Evolutionary conservation across 257 asterid genomes (phyloP), one percentile per base, ranked within the genome.

Genomic region (Schizonepeta tenuifolia): DNA sequence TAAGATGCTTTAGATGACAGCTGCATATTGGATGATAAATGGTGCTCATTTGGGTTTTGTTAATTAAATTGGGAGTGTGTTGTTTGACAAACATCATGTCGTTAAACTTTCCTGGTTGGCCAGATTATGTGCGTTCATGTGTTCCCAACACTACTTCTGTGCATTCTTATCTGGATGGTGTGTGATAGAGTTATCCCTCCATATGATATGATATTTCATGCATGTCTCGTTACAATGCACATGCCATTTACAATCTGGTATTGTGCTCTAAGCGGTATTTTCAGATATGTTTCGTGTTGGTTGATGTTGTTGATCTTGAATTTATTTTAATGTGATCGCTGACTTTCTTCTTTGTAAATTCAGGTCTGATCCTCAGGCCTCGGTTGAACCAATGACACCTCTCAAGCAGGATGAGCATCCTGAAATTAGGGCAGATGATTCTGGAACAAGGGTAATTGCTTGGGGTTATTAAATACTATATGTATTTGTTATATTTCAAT

Each of bases 361-460:
- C 82, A 94, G 99, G 76, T 89, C 81, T 51, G 96, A 89, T 75
- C 93, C 91, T 41, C 96, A 79, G 81, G 63, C 92, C 75, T 85
- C 96, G 46, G 82, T 76, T 49, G 85, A 78, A 59, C 78, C 90
- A 66, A 81, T 83, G 80, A 72, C 87, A 62, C 79, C 90, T 64
- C 77, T 81, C 78, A 86, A 84, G 81, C 89, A 73, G 79, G 92
- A 85, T 56, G 94, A 83, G 69, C 72, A 69, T 65, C 79, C 79
- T 58, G 91, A 87, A 69, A 86, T 71, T 33, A 79, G 78, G 77
- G 61, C 76, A 69, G 79, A 49, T 26, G 64, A 75, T 78, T 51
- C 74, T 3, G 91, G 72, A 61, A 74, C 62, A 83, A 70, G 64
- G 96, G 97, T 94, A 83, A 20, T 67, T 84, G 61, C 75, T 66